Evolutionary conservation across 768 basidiomycete genomes (phyloP).

Genomic region (Coprinellus micaceus): DNA sequence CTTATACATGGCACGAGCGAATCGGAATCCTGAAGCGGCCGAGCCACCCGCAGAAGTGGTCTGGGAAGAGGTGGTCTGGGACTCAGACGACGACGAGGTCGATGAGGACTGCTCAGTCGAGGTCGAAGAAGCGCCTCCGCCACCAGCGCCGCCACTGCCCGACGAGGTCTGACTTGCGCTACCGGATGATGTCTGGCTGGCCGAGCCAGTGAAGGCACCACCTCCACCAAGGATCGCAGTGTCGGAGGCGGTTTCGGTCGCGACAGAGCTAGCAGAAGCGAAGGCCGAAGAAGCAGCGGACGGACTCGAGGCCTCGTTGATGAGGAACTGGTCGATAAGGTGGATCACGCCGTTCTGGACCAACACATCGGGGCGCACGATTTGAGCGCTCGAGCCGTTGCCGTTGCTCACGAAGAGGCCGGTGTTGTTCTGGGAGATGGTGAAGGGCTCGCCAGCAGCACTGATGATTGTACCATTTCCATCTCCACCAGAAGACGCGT

Average conservation of each 20-base stretch:
- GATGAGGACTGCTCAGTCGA: background rate
- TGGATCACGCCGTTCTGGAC: slow-evolving; percentile 68
- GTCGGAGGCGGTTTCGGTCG: background rate
- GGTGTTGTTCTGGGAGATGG: slow-evolving; percentile 49
- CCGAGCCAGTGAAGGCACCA: too few species aligned
- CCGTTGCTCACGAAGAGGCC: slow-evolving; percentile 51
- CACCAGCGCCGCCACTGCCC: too few species aligned
- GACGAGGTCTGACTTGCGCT: too few species aligned
- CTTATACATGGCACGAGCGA: background rate
- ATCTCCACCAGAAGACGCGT: slow-evolving; percentile 6
- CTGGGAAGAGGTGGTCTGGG: background rate
- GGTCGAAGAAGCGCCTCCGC: background rate
- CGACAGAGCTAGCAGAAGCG: background rate
- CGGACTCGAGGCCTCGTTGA: slow-evolving; percentile 40
- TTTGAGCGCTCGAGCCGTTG: slow-evolving; percentile 30
- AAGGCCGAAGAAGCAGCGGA: slow-evolving; percentile 44
- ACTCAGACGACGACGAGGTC: background rate
- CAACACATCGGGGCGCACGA: slow-evolving; percentile 57
- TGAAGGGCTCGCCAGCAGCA: slow-evolving; percentile 52
- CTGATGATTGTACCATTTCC: slow-evolving; percentile 38
- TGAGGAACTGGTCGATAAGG: slow-evolving; percentile 52
- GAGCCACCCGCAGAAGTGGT: background rate
- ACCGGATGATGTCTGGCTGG: too few species aligned
- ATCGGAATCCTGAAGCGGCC: background rate
- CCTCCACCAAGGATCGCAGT: background rate